A percentile compares a stretch with the other conserved stretches of the same genome.
phyloP scores from a whole-genome alignment of 2,329 filamentous ascomycete genomes.

The Acrodontium crateriforme region DNA sequence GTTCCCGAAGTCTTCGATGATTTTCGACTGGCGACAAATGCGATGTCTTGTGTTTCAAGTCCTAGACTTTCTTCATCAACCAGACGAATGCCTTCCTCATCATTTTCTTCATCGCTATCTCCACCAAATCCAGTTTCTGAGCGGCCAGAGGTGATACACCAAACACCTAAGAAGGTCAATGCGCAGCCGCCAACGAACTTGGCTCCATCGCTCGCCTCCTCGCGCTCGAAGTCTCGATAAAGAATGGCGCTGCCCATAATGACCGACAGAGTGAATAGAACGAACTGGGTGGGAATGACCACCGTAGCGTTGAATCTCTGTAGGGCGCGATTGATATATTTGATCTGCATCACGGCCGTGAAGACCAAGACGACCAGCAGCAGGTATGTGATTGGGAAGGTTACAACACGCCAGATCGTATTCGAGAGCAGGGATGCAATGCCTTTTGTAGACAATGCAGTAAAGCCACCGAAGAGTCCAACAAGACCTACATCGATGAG shows the following conservation, averaged over 20 bases:
- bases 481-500: slow-evolving; percentile 88
- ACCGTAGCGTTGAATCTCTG: slow-evolving; percentile 94
- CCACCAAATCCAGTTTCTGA: slow-evolving; percentile 40
- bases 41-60: too few species aligned
- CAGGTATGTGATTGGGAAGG: slow-evolving; percentile 81
- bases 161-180: slow-evolving; percentile 92
- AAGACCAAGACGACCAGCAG: slow-evolving; percentile 65
- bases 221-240: slow-evolving; percentile 87
- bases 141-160: slow-evolving; percentile 82
- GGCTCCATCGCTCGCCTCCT: slow-evolving; percentile 54
- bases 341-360: slow-evolving; percentile 92
- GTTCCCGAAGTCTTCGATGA: slow-evolving; percentile 3
- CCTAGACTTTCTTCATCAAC: slow-evolving; percentile 23
- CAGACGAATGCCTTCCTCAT: slow-evolving; percentile 29
- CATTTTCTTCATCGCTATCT: slow-evolving; percentile 40
- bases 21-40: slow-evolving; percentile 14
- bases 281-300: slow-evolving; percentile 95
- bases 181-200: slow-evolving; percentile 88
- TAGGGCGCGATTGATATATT: slow-evolving; percentile 80
- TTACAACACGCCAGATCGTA: slow-evolving; percentile 74
- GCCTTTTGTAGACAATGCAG: slow-evolving; percentile 90
- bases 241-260: slow-evolving; percentile 87
- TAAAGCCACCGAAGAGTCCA: slow-evolving; percentile 92
- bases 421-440: slow-evolving; percentile 90
- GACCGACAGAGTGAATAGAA: slow-evolving; percentile 88